Base-by-base conservation (phyloP, 108 stramenopile species). In the Cyclotella cryptica region DNA sequence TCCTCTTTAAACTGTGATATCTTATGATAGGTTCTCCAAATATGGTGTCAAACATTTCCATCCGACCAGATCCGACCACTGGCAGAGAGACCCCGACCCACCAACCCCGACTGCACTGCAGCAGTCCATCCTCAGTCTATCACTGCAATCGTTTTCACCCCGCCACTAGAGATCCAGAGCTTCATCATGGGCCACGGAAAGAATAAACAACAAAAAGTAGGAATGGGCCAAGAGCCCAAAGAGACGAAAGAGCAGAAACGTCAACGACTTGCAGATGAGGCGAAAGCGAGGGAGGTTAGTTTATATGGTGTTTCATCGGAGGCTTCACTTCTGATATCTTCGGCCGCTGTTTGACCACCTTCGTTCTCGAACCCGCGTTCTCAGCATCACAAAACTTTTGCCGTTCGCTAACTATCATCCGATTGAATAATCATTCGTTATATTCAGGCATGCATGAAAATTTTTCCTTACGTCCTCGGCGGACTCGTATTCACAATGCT, bases 211-310 rank as follows among this genome's bases (percentile, higher is more conserved):
- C 55, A 57, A 53, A 57, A 75, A 66, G 55, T 45, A 18, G 75
- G 66, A 26, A 15, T 75, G 39, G 75, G 75, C 13, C 51, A 65
- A 39, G 43, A 67, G 46, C 75, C 63, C 19, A 75, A 75, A 65
- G 75, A 75, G 58, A 75, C 75, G 18, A 75, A 66, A 54, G 75
- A 75, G 66, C 52, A 75, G 57, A 49, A 55, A 14, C 75, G 75
- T 47, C 44, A 47, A 30, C 75, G 75, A n/a, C 21, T 75, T n/a
- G 75, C 54, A 18, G 75, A 75, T 24, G 75, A 75, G 46, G 75
- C 75, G 10, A 43, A 66, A 44, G 75, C 75, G 5, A 75, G 66
- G 58, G 75, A 75, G 66, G 75, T 75, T 1, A 29, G 67, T 39
- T 1, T 49, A n/a, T 8, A 24, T 62, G 7, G 21, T 17, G 22